These are phyloP conservation scores for Colletotrichum godetiae DNA, from an alignment of 2,329 filamentous ascomycete genomes.

Conservation along the genomic window DNA sequence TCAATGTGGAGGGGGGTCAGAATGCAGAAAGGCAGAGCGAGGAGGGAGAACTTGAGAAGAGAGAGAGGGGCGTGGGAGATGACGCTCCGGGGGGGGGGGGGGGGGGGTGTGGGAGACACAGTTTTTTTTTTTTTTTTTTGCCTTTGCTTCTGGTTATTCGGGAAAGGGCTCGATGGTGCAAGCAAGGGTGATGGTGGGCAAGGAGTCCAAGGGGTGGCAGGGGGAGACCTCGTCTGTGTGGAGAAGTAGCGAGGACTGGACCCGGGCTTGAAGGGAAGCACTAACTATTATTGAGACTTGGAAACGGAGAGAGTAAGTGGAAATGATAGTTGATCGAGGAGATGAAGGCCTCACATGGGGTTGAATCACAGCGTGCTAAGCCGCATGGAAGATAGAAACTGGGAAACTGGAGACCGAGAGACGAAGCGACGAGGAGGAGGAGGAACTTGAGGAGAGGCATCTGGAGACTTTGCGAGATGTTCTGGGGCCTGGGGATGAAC, in stretches of 20 bases:
- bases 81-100: slow-evolving; percentile 20
- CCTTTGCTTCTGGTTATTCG: slow-evolving; percentile 33
- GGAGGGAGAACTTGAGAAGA: background rate
- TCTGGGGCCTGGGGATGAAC: background rate
- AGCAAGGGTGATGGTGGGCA: slow-evolving; percentile 32
- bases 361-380: background rate
- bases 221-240: background rate
- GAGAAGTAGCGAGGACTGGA: slow-evolving; percentile 1
- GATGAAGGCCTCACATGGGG: background rate
- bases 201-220: slow-evolving; percentile 1
- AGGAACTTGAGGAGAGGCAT: background rate
- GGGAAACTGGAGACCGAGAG: no score
- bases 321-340: background rate
- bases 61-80: slow-evolving; percentile 30
- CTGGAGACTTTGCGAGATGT: background rate
- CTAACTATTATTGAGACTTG: background rate
- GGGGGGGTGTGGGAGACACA: slow-evolving; percentile 14
- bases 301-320: background rate
- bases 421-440: background rate
- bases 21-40: slow-evolving; percentile 15
- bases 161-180: slow-evolving; percentile 30
- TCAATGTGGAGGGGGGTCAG: slow-evolving; percentile 5
- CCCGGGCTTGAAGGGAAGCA: background rate
- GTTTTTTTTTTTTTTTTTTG: slow-evolving; percentile 25
- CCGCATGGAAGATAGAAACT: background rate